Evolutionary conservation across 495 filamentous ascomycete species (phyloP), one percentile per base, ranked within the genome.

Genomic region (Aspergillus indologenus): DNA sequence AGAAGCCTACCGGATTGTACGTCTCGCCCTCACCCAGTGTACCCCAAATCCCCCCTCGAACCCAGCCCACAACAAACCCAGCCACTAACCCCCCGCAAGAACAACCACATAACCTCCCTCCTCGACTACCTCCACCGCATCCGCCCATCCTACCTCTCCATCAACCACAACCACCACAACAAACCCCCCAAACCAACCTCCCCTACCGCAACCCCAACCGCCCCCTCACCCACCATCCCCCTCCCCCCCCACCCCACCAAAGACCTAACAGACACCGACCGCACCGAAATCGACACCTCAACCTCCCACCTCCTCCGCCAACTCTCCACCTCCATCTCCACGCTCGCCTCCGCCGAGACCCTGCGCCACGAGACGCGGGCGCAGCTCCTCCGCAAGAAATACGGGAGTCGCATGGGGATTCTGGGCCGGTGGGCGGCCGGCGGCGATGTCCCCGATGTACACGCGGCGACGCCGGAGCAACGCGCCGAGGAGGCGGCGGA

Each of bases 1-100:
- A 73, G 95, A 98, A 77, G 94, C 94, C 49, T 91, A 96, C 74
- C 83, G 87, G 73, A 98, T 98, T 65, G 94, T 95, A 75, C 67
- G 85, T 66, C 53, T 21, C 58, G 48, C 43, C 58, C 59, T 44
- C 50, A 59, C 22, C 54, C 24, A 24, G 26, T 11, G 2, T 29
- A 4, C 26, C 26, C 34, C 12, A 40, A 3, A 29, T 29, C 26
- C 26, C 26, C 9, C 26, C 26, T 9, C 26, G 9, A 29, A 9
- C 26, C 26, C 26, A n/a, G n/a, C 9, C 26, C 26, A 3, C 26
- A 3, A 59, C 31, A 31, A 42, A 48, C 12, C 43, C 50, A 46
- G 14, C 20, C 2, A 20, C n/a, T n/a, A 45, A 43, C 47, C 34
- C 46, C 18, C 42, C 5, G 47, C 15, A 65, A 98, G 94, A 94